A percentile compares a stretch with the other conserved stretches of the same genome.
Conservation (phyloP, 345 rosid species). For the Syzygium aqueum region DNA sequence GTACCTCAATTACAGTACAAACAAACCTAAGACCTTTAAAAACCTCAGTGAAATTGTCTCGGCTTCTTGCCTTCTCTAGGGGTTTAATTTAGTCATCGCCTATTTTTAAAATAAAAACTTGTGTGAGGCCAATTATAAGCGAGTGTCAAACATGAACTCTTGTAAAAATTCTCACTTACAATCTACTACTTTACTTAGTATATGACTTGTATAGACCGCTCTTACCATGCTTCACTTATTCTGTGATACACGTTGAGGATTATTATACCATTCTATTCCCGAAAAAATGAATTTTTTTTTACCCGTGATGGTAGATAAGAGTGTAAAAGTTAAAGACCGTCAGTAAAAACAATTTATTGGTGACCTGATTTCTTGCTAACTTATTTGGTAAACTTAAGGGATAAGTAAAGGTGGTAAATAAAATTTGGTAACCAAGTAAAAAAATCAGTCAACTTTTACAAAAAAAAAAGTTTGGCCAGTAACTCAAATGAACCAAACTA, state of each 20-base stretch:
- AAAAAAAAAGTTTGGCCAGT: not conserved
- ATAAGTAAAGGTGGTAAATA: no score
- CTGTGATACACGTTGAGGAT: not conserved
- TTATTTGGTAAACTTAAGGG: no score
- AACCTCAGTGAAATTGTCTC: not conserved
- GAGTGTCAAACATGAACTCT: not conserved
- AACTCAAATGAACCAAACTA: not conserved
- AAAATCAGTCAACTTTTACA: not conserved
- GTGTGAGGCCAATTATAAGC: not conserved
- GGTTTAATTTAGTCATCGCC: not conserved
- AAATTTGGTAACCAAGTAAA: not conserved
- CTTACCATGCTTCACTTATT: not conserved
- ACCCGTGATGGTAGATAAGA: not conserved
- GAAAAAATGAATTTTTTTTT: not conserved
- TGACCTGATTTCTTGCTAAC: no score
- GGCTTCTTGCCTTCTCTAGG: not conserved
- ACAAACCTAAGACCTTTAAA: not conserved
- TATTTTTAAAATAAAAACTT: not conserved
- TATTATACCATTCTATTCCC: not conserved
- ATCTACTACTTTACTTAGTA: not conserved
- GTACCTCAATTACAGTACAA: not conserved
- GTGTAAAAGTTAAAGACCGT: not conserved
- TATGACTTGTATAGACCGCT: not conserved
- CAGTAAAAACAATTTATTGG: not conserved
- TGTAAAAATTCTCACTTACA: not conserved